Evolutionary conservation across 108 stramenopile species (phyloP).

Genomic region (Stephanodiscus minutulus): DNA sequence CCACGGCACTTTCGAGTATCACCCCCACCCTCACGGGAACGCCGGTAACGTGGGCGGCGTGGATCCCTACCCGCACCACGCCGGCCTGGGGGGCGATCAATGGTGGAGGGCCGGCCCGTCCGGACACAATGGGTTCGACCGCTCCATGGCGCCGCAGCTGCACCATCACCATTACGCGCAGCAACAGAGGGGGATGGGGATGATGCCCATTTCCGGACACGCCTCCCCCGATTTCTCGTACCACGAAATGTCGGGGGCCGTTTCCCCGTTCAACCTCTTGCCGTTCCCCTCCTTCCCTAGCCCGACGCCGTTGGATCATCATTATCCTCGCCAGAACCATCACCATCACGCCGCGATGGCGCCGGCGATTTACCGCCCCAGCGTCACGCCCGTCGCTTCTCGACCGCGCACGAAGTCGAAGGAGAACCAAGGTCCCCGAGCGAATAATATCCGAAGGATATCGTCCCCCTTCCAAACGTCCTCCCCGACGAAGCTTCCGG

Average conservation of each 20-base stretch:
- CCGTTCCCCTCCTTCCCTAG: constrained; percentile 2
- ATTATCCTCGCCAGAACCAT: constrained; percentile 12
- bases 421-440: constrained; percentile 13
- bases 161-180: constrained; percentile 17
- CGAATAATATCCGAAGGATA: neutral
- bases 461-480: neutral
- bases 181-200: constrained; percentile 18
- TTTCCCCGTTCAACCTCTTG: constrained; percentile 34
- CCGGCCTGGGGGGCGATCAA: constrained; percentile 3
- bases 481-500: neutral
- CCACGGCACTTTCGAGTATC: constrained; percentile 4
- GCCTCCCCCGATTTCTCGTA: constrained; percentile 27
- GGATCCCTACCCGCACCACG: constrained; percentile 2
- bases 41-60: neutral
- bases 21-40: constrained; percentile 3
- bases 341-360: neutral
- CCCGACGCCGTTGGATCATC: constrained; percentile 11
- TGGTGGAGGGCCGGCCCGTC: neutral
- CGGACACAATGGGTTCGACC: constrained; percentile 11
- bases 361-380: neutral
- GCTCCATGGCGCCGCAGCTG: constrained; percentile 5
- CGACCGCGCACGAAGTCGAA: constrained; percentile 22
- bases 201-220: constrained; percentile 21
- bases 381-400: neutral
- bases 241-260: constrained; percentile 20